Evolutionary conservation across 2,329 filamentous ascomycete genomes (phyloP).

Genomic region (Sporothrix protearum): DNA sequence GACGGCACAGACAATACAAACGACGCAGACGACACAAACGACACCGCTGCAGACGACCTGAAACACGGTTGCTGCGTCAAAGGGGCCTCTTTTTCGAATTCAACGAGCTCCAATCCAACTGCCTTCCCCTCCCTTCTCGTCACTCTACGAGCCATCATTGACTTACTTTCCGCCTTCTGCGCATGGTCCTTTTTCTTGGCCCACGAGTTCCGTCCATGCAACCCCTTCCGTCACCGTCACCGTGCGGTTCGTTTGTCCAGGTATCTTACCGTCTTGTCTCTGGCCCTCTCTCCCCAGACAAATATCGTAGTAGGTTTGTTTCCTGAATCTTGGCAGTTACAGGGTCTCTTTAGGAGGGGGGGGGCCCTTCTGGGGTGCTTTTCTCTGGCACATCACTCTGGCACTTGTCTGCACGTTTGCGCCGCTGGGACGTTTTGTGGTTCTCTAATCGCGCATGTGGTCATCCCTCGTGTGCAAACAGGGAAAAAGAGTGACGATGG

Average conservation of each 20-base stretch:
- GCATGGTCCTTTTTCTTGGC: background rate
- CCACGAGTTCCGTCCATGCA: background rate
- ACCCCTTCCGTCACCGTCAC: background rate
- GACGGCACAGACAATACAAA: background rate
- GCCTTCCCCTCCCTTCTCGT: background rate
- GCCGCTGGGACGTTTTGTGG: background rate
- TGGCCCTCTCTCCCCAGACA: background rate
- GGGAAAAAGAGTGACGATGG: background rate
- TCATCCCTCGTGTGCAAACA: background rate
- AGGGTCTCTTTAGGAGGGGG: background rate
- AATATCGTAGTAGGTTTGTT: background rate
- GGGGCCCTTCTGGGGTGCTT: background rate
- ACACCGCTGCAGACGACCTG: background rate
- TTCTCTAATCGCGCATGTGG: too few relatives aligned
- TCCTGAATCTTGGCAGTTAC: slow-evolving; percentile 4
- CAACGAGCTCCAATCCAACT: too few relatives aligned
- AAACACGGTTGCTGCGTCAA: slow-evolving; percentile 4
- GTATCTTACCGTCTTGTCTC: too few relatives aligned
- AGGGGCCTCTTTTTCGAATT: too few relatives aligned
- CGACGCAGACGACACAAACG: background rate
- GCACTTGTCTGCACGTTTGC: background rate
- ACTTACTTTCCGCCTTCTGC: background rate
- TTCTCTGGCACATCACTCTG: background rate
- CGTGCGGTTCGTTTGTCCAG: background rate
- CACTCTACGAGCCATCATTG: background rate